A percentile compares a stretch with the other conserved stretches of the same genome.
These are phyloP conservation scores for Crucihimalaya himalaica DNA, from an alignment of 345 rosid species.

Conservation along the genomic window DNA sequence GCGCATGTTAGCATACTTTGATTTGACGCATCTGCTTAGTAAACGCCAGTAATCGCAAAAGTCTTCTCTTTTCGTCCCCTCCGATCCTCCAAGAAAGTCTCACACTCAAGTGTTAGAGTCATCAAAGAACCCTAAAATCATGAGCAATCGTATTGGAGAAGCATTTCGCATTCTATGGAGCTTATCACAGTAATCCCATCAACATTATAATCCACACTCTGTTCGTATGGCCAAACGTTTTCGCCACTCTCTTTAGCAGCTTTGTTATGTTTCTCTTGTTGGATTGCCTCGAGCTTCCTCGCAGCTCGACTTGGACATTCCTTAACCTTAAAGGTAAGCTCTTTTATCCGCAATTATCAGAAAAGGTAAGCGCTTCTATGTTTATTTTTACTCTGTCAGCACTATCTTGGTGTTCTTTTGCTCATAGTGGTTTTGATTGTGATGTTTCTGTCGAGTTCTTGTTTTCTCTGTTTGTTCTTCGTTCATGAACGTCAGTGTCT, in stretches of 20 bases:
- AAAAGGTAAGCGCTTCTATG: too few relatives aligned
- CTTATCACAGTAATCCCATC: conserved; percentile 69
- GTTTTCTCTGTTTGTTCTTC: neutral
- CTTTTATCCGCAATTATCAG: neutral
- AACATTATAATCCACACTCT: conserved; percentile 67
- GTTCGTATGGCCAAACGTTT: conserved; percentile 81
- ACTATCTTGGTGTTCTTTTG: neutral
- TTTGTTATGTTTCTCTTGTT: conserved; percentile 64
- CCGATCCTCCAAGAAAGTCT: too few relatives aligned
- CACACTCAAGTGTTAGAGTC: neutral
- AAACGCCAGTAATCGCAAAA: neutral
- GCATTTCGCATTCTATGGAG: conserved; percentile 85
- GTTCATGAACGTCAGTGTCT: neutral
- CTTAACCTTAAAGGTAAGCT: conserved; percentile 59
- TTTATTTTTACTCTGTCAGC: neutral
- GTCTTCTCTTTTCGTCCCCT: neutral
- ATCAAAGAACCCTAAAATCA: neutral
- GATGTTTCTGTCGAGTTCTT: neutral
- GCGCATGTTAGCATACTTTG: conserved; percentile 11
- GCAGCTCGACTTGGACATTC: conserved; percentile 55
- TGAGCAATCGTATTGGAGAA: conserved; percentile 56
- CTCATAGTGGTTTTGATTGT: neutral
- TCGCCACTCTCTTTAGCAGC: conserved; percentile 69
- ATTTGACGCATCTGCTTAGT: neutral
- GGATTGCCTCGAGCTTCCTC: conserved; percentile 66